A percentile compares a stretch with the other conserved stretches of the same genome.
phyloP scores from a whole-genome alignment of 768 basidiomycete genomes.

The Boletus coccyginus region DNA sequence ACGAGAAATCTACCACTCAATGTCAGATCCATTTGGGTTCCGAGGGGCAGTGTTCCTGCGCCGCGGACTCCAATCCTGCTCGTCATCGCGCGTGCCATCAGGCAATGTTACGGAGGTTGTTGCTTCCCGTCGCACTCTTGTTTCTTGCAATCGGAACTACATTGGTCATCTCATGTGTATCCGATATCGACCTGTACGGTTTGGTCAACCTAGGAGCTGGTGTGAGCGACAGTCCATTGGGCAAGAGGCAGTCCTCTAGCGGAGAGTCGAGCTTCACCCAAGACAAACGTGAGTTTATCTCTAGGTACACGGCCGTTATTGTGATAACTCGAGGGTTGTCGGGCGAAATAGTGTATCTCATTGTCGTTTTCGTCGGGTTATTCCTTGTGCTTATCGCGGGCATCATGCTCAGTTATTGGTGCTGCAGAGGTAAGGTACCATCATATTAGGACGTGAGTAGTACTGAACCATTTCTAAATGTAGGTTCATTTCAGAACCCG shows the following conservation, averaged over 20 bases:
- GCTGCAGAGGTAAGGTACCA: constrained; percentile 48
- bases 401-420: constrained; percentile 63
- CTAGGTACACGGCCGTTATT: neutral
- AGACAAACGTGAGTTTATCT: constrained; percentile 39
- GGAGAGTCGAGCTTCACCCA: constrained; percentile 35
- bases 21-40: constrained; percentile 24
- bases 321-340: neutral
- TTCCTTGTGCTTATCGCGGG: constrained; percentile 51
- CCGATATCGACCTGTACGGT: constrained; percentile 22
- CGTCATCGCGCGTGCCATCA: constrained; percentile 34
- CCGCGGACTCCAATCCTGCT: constrained; percentile 14
- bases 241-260: constrained; percentile 24
- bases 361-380: constrained; percentile 63
- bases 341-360: constrained; percentile 50
- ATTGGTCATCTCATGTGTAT: constrained; percentile 32
- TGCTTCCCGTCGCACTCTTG: constrained; percentile 34
- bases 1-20: constrained; percentile 21
- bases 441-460: neutral
- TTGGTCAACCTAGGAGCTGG: constrained; percentile 26
- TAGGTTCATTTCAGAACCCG: constrained; percentile 60
- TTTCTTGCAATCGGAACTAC: constrained; percentile 33
- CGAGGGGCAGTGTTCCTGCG: constrained; percentile 20
- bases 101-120: constrained; percentile 30
- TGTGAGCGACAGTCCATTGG: constrained; percentile 27
- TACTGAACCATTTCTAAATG: neutral